Conservation (phyloP, 1,284 basidiomycete species). For the Moesziomyces sp. region DNA sequence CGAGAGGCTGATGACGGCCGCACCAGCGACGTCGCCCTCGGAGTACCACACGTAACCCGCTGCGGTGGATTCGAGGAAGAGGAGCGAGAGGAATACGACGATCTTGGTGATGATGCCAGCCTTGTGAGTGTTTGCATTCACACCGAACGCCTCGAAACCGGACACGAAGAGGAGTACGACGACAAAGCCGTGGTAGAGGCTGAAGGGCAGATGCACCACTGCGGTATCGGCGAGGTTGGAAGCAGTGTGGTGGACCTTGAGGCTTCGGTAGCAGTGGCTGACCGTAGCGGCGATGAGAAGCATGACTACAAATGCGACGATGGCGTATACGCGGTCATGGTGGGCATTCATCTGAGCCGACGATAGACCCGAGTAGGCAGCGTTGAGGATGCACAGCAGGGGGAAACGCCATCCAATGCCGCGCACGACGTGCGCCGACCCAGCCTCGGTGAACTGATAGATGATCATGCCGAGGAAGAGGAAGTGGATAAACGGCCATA, state of each 20-base stretch:
- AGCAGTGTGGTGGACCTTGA: conserved; percentile 83
- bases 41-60: conserved; percentile 84
- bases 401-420: conserved; percentile 89
- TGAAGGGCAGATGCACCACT: conserved; percentile 70
- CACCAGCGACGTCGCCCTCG: conserved; percentile 90
- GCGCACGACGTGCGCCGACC: conserved; percentile 83
- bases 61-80: conserved; percentile 93
- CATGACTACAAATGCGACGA: conserved; percentile 83
- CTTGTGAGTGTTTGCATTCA: conserved; percentile 75
- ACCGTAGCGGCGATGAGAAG: conserved; percentile 84
- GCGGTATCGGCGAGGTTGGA: conserved; percentile 72
- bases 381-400: conserved; percentile 82
- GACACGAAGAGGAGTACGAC: conserved; percentile 88
- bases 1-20: conserved; percentile 84
- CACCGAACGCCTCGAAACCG: conserved; percentile 90
- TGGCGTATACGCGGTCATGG: conserved; percentile 75
- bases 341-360: conserved; percentile 43
- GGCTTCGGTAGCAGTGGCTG: conserved; percentile 90
- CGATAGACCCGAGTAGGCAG: conserved; percentile 80
- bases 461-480: conserved; percentile 77
- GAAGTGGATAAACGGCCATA: conserved; percentile 82
- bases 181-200: conserved; percentile 87
- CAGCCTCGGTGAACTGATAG: conserved; percentile 71
- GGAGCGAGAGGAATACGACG: conserved; percentile 88
- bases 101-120: conserved; percentile 91